phyloP scores from a whole-genome alignment of 2,329 filamentous ascomycete genomes.

The Aspergillus ibericus region DNA sequence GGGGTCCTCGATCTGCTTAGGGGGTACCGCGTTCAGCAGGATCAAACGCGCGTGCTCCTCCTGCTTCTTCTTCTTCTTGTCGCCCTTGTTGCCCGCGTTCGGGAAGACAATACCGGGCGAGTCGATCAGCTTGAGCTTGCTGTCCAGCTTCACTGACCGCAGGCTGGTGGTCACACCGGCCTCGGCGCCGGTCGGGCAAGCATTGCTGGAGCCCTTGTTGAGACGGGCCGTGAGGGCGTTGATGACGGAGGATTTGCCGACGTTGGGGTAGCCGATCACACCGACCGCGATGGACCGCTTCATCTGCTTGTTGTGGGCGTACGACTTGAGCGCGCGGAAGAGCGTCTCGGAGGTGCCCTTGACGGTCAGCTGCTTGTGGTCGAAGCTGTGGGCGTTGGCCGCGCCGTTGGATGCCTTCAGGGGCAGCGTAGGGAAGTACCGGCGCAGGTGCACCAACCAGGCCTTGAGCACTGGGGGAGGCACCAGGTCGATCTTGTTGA shows the following conservation, averaged over 20 bases:
- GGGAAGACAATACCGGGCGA: conserved; percentile 95
- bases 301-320: conserved; percentile 76
- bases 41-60: conserved; percentile 79
- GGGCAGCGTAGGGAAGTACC: conserved; percentile 88
- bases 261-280: conserved; percentile 93
- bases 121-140: conserved; percentile 88
- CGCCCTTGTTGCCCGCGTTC: conserved; percentile 46
- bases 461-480: conserved; percentile 77
- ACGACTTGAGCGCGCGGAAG: conserved; percentile 87
- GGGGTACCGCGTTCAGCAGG: conserved; percentile 86
- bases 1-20: conserved; percentile 91
- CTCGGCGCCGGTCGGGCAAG: conserved; percentile 86
- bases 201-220: conserved; percentile 60
- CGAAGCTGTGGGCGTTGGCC: conserved; percentile 84
- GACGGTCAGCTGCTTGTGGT: conserved; percentile 84
- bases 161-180: conserved; percentile 88
- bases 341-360: conserved; percentile 82
- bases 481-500: conserved; percentile 95
- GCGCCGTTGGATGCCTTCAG: conserved; percentile 80
- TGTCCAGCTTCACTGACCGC: conserved; percentile 89
- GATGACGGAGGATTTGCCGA: conserved; percentile 95
- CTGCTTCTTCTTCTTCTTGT: conserved; percentile 57
- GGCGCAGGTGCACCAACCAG: conserved; percentile 81
- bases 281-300: conserved; percentile 89
- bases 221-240: conserved; percentile 83